Evolutionary conservation across 1,284 basidiomycete genomes (phyloP).

Genomic region (Megacollybia platyphylla): DNA sequence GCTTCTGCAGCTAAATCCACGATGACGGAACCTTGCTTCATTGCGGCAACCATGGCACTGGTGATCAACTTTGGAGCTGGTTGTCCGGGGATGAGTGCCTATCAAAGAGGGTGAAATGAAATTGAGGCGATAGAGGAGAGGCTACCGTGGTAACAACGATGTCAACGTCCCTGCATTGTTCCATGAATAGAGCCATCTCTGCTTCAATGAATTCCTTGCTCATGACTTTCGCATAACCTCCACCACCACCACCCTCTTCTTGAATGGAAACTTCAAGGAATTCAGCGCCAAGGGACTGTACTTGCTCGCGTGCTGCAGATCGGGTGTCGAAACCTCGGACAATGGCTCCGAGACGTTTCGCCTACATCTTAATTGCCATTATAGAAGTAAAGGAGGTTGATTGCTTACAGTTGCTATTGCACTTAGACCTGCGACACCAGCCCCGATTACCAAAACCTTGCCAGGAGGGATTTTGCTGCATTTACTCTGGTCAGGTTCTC

Average conservation of each 20-base stretch:
- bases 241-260: constrained; percentile 69
- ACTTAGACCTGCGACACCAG: constrained; percentile 76
- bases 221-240: constrained; percentile 86
- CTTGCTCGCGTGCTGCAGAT: constrained; percentile 73
- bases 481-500: constrained; percentile 19
- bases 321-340: constrained; percentile 80
- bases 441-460: constrained; percentile 78
- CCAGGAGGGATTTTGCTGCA: constrained; percentile 51
- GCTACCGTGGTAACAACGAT: constrained; percentile 74
- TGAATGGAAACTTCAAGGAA: constrained; percentile 68
- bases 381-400: neutral
- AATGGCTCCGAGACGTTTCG: constrained; percentile 71
- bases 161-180: constrained; percentile 78
- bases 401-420: constrained; percentile 64
- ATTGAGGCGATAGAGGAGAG: constrained; percentile 1
- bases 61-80: constrained; percentile 76
- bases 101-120: neutral
- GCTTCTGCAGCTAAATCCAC: constrained; percentile 79
- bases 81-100: constrained; percentile 75
- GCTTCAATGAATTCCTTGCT: constrained; percentile 81
- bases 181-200: constrained; percentile 79
- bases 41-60: constrained; percentile 70
- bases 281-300: constrained; percentile 77
- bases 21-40: constrained; percentile 81
- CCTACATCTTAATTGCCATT: constrained; percentile 23